Conservation (phyloP, 306 rosid species). For the Medicago ruthenica region DNA sequence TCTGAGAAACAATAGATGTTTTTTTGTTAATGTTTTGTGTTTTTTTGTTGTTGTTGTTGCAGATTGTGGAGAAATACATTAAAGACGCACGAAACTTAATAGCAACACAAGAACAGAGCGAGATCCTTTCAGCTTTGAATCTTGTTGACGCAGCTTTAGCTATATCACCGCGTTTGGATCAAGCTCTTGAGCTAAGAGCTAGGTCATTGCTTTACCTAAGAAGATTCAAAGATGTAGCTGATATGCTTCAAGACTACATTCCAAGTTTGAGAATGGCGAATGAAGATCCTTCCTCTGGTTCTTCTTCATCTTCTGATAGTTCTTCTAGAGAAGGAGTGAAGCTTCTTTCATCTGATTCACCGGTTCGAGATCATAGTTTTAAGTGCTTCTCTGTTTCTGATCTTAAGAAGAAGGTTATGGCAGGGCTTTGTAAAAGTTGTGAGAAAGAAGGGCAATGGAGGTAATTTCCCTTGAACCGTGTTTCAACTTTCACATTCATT, state of each 20-base stretch:
- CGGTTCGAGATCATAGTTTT: constrained; percentile 64
- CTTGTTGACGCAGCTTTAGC: constrained; percentile 84
- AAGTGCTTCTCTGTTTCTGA: constrained; percentile 96
- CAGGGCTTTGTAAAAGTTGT: constrained; percentile 77
- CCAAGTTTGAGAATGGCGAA: constrained; percentile 79
- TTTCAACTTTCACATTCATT: neutral
- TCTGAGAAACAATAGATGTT: neutral
- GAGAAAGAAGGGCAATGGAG: constrained; percentile 97
- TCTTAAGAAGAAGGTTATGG: constrained; percentile 91
- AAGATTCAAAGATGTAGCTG: constrained; percentile 85
- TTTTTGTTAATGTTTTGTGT: neutral
- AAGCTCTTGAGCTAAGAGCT: constrained; percentile 85
- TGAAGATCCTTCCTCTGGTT: constrained; percentile 62
- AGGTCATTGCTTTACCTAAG: constrained; percentile 75
- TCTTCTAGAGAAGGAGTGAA: constrained; percentile 77
- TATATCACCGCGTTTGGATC: constrained; percentile 75
- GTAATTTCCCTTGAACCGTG: constrained; percentile 41
- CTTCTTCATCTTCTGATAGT: constrained; percentile 51
- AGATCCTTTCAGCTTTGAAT: constrained; percentile 67
- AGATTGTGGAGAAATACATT: constrained; percentile 83
- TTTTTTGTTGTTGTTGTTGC: neutral
- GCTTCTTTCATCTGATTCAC: constrained; percentile 67
- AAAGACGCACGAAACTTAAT: constrained; percentile 79
- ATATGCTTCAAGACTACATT: constrained; percentile 94
- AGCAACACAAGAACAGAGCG: constrained; percentile 72